These are phyloP conservation scores for Castanea sativa DNA, from an alignment of 306 rosid genomes.

Conservation along the genomic window DNA sequence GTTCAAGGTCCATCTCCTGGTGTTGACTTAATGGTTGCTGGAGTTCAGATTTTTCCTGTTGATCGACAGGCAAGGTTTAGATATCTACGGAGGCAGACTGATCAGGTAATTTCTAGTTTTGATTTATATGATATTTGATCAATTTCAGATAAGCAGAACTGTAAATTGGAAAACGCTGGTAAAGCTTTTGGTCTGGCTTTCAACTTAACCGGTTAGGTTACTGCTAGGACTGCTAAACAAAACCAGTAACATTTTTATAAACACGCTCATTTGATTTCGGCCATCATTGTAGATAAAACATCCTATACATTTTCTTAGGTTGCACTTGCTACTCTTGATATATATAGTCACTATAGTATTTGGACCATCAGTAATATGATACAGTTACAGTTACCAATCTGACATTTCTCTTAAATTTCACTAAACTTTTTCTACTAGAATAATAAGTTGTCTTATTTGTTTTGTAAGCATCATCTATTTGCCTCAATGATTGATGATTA, in stretches of 20 bases:
- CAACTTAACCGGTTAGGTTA: background rate
- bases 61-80: conserved; percentile 73
- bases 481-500: background rate
- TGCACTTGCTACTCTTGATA: background rate
- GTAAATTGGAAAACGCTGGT: conserved; percentile 12
- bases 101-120: conserved; percentile 51
- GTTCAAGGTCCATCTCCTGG: conserved; percentile 88
- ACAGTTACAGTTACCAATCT: background rate
- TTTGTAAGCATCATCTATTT: background rate
- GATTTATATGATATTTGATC: conserved; percentile 1
- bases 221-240: too few species aligned
- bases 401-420: background rate
- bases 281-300: background rate
- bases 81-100: conserved; percentile 62
- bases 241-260: too few species aligned
- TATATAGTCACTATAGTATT: background rate
- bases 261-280: background rate
- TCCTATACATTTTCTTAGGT: background rate
- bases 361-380: background rate
- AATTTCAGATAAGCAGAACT: background rate
- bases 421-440: background rate
- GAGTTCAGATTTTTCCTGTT: conserved; percentile 89
- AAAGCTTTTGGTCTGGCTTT: background rate
- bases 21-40: conserved; percentile 81
- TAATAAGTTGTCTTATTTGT: background rate